Percentiles rank a stretch among this genome's conserved stretches.
These are phyloP conservation scores for Podospora didyma DNA, from an alignment of 495 filamentous ascomycete genomes.

Conservation along the genomic window DNA sequence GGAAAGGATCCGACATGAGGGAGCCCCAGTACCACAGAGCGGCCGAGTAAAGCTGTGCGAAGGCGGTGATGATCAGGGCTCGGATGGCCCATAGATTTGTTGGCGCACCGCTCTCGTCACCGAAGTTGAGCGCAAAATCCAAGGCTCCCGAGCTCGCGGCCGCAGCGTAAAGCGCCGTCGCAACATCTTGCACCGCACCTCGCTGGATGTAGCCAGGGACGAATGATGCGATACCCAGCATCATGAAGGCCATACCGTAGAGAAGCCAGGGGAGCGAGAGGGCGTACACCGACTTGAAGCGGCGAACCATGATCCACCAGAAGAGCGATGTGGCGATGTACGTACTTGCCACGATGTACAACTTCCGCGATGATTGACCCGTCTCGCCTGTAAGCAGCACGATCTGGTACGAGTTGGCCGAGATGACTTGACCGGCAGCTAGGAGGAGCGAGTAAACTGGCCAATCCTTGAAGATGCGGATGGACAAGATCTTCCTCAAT, in stretches of 20 bases:
- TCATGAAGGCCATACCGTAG: conserved; percentile 55
- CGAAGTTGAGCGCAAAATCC: conserved; percentile 64
- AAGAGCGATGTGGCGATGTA: conserved; percentile 56
- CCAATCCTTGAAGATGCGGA: conserved; percentile 7
- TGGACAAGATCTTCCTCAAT: background rate
- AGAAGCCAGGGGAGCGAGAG: conserved; percentile 47
- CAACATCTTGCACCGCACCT: conserved; percentile 52
- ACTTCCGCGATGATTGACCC: conserved; percentile 57
- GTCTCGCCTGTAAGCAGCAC: conserved; percentile 59
- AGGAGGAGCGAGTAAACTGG: conserved; percentile 60
- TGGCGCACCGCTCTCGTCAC: conserved; percentile 52
- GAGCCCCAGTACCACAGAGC: conserved; percentile 60
- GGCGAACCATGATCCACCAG: conserved; percentile 61
- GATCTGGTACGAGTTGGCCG: conserved; percentile 66
- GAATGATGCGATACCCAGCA: conserved; percentile 57
- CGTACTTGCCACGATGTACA: conserved; percentile 60
- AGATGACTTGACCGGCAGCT: conserved; percentile 63
- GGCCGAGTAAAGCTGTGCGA: conserved; percentile 55
- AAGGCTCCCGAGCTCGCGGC: conserved; percentile 56
- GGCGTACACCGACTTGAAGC: conserved; percentile 41
- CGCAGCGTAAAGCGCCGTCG: conserved; percentile 51
- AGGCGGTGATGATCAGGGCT: conserved; percentile 56
- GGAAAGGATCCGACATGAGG: conserved; percentile 22
- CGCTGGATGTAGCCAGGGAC: conserved; percentile 25
- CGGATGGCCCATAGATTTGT: conserved; percentile 57